Evolutionary conservation across 495 filamentous ascomycete genomes (phyloP), one percentile per base, ranked within the genome.

Genomic region (Lophiostoma macrostomum): DNA sequence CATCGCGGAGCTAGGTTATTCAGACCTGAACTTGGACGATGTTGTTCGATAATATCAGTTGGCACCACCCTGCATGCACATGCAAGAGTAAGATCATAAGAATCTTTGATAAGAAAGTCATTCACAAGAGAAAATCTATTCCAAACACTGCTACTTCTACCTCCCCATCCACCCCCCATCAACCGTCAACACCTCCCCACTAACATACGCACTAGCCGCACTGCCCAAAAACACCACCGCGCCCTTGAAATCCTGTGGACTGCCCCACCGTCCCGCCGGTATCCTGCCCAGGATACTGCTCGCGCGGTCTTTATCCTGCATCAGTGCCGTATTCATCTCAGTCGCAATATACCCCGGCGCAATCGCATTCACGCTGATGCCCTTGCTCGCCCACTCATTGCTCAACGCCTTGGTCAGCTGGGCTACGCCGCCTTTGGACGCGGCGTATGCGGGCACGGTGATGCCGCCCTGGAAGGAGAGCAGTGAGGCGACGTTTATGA

Each of bases 131-230:
- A n/a, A n/a, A n/a, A n/a, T n/a, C n/a, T n/a, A n/a, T n/a, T n/a
- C n/a, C n/a, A n/a, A n/a, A n/a, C n/a, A n/a, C n/a, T n/a, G n/a
- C 45, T 14, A 22, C 14, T 25, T 34, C 52, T 66, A 95, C 74
- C 89, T 74, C 6, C 88, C 88, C 90, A 95, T 94, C 89, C 90
- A 95, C 29, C 91, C 90, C 22, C 91, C 91, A 73, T 96, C 90
- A 36, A 96, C 87, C 4, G 86, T 82, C 52, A 95, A 54, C 0
- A 86, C 73, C 62, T 91, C 86, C 0, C 90, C 91, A 48, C 77
- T 86, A 10, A 96, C 85, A 74, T 95, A 95, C 23, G 69, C 77
- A 61, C 87, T 88, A 27, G 85, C 87, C 64, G 69, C 75, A 67
- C 84, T 83, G 12, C 88, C 88, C 50, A 96, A 70, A 64, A 81